These are phyloP conservation scores for Ophiocordyceps unilateralis DNA, from an alignment of 2,329 filamentous ascomycete species.

Conservation along the genomic window DNA sequence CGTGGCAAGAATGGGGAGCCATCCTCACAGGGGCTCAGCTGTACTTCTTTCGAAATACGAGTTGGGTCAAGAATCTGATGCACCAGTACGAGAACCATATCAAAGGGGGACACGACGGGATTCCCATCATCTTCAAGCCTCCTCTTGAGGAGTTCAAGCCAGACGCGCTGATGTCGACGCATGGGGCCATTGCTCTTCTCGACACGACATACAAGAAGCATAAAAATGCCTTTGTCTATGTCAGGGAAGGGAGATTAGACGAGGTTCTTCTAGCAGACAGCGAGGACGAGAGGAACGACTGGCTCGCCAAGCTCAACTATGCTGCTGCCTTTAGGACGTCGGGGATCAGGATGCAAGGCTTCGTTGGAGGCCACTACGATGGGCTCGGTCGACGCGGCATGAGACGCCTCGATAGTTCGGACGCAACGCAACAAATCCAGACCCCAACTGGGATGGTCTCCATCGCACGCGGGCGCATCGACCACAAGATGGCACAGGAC, in stretches of 20 bases:
- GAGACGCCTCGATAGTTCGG: conserved; percentile 50
- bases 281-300: conserved; percentile 87
- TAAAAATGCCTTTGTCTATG: conserved; percentile 86
- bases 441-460: conserved; percentile 58
- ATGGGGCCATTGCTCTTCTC: conserved; percentile 75
- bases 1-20: conserved; percentile 98
- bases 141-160: conserved; percentile 85
- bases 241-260: conserved; percentile 71
- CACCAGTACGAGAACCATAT: conserved; percentile 72
- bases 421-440: conserved; percentile 41
- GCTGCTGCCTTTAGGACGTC: conserved; percentile 86
- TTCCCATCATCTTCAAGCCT: conserved; percentile 76
- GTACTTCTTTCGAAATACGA: conserved; percentile 87
- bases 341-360: conserved; percentile 76
- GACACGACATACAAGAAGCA: conserved; percentile 85
- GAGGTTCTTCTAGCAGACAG: conserved; percentile 83
- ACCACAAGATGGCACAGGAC: conserved; percentile 70
- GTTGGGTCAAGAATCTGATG: conserved; percentile 84
- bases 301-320: conserved; percentile 91
- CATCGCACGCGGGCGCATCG: conserved; percentile 55
- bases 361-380: conserved; percentile 72
- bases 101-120: conserved; percentile 57
- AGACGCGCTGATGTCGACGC: conserved; percentile 82
- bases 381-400: conserved; percentile 60
- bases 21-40: conserved; percentile 92